Percentiles rank a stretch among this genome's conserved stretches.
Evolutionary conservation across 1,284 basidiomycete species (phyloP).

Genomic region (Anthracocystis walkeri): DNA sequence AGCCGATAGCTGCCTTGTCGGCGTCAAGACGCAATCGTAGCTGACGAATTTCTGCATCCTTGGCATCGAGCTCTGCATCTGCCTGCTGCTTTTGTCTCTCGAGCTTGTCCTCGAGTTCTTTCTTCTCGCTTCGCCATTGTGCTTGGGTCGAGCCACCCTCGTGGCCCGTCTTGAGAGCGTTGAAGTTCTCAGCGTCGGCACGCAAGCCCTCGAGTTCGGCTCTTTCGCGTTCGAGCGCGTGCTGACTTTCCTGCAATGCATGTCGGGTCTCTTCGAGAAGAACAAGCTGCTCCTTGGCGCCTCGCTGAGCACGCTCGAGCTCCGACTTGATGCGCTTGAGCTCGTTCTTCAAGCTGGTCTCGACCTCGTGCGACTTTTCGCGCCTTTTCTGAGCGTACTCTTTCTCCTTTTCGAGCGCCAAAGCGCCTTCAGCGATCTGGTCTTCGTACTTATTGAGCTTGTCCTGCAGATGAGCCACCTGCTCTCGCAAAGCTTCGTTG

Average conservation of each 20-base stretch:
- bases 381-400: slow-evolving; percentile 76
- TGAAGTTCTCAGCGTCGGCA: slow-evolving; percentile 72
- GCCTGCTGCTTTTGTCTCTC: neutral
- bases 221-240: slow-evolving; percentile 87
- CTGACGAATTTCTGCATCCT: slow-evolving; percentile 38
- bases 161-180: slow-evolving; percentile 42
- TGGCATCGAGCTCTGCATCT: slow-evolving; percentile 37
- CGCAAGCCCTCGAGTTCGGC: slow-evolving; percentile 88
- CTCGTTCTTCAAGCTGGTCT: slow-evolving; percentile 71
- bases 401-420: slow-evolving; percentile 78
- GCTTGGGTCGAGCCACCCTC: slow-evolving; percentile 35
- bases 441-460: slow-evolving; percentile 84
- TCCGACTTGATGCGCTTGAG: slow-evolving; percentile 74
- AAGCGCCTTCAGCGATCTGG: slow-evolving; percentile 81
- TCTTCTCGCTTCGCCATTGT: slow-evolving; percentile 52
- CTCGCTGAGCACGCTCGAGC: slow-evolving; percentile 71
- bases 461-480: slow-evolving; percentile 84
- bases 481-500: slow-evolving; percentile 88
- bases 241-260: slow-evolving; percentile 86
- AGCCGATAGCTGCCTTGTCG: slow-evolving; percentile 7
- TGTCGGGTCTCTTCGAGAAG: slow-evolving; percentile 75
- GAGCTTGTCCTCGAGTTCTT: slow-evolving; percentile 71
- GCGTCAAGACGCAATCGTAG: slow-evolving; percentile 60
- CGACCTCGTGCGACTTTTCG: slow-evolving; percentile 76
- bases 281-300: slow-evolving; percentile 24